Evolutionary conservation across 305 asterid species (phyloP).

Genomic region (Nicotiana rustica): DNA sequence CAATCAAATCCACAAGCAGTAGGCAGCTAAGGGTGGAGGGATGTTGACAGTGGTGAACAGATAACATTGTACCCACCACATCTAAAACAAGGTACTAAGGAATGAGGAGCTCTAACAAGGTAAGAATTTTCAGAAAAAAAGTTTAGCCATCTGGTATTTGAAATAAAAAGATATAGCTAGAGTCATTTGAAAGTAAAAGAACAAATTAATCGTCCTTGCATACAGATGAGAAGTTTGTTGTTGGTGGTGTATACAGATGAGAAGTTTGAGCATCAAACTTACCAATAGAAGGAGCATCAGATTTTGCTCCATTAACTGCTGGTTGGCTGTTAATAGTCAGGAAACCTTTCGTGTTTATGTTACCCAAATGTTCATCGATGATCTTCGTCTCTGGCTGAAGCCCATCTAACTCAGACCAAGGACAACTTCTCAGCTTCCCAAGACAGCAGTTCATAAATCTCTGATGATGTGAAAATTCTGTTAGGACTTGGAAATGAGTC

Average conservation of each 20-base stretch:
- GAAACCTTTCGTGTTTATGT: conserved; percentile 74
- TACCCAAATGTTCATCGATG: conserved; percentile 78
- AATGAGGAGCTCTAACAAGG: neutral
- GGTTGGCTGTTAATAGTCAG: conserved; percentile 99
- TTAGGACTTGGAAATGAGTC: conserved; percentile 40
- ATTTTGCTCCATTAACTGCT: conserved; percentile 86
- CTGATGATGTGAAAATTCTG: conserved; percentile 51
- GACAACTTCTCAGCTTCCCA: conserved; percentile 82
- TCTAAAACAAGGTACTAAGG: neutral
- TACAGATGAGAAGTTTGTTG: too few species aligned
- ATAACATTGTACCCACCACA: neutral
- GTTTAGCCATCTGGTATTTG: neutral
- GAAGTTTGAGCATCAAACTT: conserved; percentile 37
- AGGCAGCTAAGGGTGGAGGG: too few species aligned
- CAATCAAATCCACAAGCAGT: too few species aligned
- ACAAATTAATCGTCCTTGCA: neutral
- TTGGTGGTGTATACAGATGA: too few species aligned
- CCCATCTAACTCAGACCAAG: conserved; percentile 95
- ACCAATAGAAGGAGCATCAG: conserved; percentile 90
- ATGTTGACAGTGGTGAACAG: neutral
- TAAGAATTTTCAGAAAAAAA: neutral
- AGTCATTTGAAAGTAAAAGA: neutral
- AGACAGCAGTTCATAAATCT: conserved; percentile 79
- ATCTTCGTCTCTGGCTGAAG: conserved; percentile 97
- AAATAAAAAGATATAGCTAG: neutral